Base-by-base conservation (phyloP, 306 rosid genomes). In the Sindora glabra region DNA sequence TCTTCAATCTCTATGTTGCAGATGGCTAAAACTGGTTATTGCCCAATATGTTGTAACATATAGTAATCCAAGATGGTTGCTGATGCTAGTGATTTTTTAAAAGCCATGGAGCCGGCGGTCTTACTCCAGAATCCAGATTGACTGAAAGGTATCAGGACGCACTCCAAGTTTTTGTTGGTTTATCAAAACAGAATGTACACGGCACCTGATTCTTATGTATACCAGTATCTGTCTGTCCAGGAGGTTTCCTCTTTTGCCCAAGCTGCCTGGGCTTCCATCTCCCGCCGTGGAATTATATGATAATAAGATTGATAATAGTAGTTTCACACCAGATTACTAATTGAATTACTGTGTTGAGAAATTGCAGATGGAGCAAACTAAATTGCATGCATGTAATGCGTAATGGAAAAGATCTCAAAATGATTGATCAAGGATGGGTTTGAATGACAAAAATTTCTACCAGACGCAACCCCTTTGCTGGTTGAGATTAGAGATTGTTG, bases 321-420 rank as follows among this genome's bases (percentile, higher is more conserved):
- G 90, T 47, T 71, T 80, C 58, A 56, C 50, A 51, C 82, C 86
- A 44, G 95, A 86, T 58, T 62, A 76, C 32, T 81, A 78, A 68
- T 74, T 59, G 95, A 70, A 51, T 66, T 83, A 71, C 22, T 86
- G 22, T 65, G 54, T 10, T 85, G 86, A 38, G n/a, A n/a, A n/a
- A n/a, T n/a, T n/a, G n/a, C n/a, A n/a, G n/a, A n/a, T n/a, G n/a
- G n/a, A n/a, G 33, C 53, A 58, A 55, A 87, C 90, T 51, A 64
- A 46, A 69, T 69, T 30, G 39, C 67, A 63, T 48, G 72, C 71
- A 19, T 81, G 65, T 65, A 83, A 79, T 56, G 41, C 76, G 64
- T 66, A 81, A 64, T 65, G 78, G 56, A 69, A 76, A 53, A 59
- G 57, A 81, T 51, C 23, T 23, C 30, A 65, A 37, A 50, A 68